Percentiles rank a stretch among this genome's conserved stretches.
Conservation (phyloP, 768 basidiomycete species). For the Neoboletus brunneissimus region DNA sequence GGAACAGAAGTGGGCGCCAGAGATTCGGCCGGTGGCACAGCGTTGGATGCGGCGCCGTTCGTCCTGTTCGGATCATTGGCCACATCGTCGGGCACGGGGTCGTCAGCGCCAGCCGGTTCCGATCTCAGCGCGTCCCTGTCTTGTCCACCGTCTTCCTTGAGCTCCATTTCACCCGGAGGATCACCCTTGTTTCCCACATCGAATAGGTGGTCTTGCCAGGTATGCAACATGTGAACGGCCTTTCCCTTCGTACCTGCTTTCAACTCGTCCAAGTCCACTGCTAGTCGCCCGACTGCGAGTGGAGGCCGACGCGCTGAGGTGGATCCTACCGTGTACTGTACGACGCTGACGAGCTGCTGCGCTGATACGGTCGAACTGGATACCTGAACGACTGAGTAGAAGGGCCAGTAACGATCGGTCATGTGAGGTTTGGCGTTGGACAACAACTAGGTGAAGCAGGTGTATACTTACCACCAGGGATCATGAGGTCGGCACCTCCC, state of each 20-base stretch:
- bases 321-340: conserved; percentile 42
- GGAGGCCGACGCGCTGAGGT: conserved; percentile 40
- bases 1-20: not conserved
- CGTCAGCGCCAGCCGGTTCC: conserved; percentile 4
- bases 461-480: conserved; percentile 66
- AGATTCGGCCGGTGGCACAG: conserved; percentile 11
- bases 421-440: not conserved
- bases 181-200: conserved; percentile 64
- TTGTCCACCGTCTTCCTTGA: conserved; percentile 14
- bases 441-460: not conserved
- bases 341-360: conserved; percentile 61
- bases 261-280: conserved; percentile 50
- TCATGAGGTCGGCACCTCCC: conserved; percentile 86
- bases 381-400: conserved; percentile 52
- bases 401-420: not conserved
- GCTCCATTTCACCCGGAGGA: conserved; percentile 44
- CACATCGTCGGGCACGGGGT: conserved; percentile 9
- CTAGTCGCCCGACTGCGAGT: conserved; percentile 75
- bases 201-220: conserved; percentile 77
- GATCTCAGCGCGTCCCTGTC: conserved; percentile 12
- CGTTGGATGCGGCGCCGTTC: conserved; percentile 19
- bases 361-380: conserved; percentile 38
- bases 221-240: conserved; percentile 68
- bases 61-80: conserved; percentile 18
- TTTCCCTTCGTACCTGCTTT: conserved; percentile 65